These are phyloP conservation scores for Apiospora rasikravindrae DNA, from an alignment of 2,329 filamentous ascomycete genomes.

Conservation along the genomic window DNA sequence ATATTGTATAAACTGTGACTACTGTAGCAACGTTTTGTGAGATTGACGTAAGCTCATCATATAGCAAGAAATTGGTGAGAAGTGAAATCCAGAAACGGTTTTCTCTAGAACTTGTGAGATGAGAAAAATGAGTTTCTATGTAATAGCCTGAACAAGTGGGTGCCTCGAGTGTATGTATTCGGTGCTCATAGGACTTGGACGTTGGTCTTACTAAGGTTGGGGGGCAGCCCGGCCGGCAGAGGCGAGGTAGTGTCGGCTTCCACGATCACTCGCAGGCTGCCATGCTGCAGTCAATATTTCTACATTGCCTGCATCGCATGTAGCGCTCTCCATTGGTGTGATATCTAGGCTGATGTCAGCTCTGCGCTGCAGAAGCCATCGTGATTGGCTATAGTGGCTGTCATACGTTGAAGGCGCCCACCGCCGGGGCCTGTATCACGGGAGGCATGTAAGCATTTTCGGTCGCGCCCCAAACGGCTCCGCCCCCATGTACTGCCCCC, in stretches of 20 bases:
- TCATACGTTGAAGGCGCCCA: neutral
- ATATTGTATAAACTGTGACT: too few species aligned
- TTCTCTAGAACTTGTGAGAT: neutral
- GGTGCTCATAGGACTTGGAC: neutral
- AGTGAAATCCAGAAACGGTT: neutral
- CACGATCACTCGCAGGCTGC: neutral
- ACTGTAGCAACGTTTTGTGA: too few species aligned
- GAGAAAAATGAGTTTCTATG: neutral
- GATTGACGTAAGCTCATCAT: neutral
- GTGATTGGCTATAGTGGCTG: neutral
- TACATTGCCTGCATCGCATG: neutral
- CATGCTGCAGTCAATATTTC: neutral
- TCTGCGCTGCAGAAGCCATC: neutral
- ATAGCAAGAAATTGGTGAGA: neutral
- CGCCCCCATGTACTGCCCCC: conserved; percentile 3
- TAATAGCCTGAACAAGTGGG: neutral
- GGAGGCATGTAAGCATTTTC: neutral
- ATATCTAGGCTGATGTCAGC: neutral
- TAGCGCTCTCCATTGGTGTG: neutral
- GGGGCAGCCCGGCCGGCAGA: neutral
- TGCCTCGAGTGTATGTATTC: neutral
- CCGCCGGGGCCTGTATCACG: neutral
- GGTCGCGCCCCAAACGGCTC: neutral
- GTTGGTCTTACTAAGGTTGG: neutral
- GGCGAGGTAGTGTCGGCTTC: neutral